Base-by-base conservation (phyloP, 2,329 filamentous ascomycete species). In the Aspergillus cejpii region DNA sequence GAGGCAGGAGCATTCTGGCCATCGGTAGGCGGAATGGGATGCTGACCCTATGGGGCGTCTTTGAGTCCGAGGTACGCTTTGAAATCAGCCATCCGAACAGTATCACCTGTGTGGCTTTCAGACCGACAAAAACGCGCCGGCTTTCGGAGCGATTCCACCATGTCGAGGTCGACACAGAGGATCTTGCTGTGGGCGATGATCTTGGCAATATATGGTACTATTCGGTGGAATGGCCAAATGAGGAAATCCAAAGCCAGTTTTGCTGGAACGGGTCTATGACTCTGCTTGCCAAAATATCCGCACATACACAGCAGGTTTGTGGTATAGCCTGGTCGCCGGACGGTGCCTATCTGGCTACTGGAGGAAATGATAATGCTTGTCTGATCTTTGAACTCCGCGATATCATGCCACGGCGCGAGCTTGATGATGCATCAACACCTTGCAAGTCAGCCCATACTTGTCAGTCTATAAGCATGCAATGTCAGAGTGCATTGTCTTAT, bases 361-460 rank as follows among this genome's bases (percentile, higher is more conserved):
- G 92, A 5, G 88, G 87, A 19, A 97, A 98, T 61, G 92, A 98
- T 70, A 96, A 97, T 59, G 67, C 81, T 2, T 94, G 91, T 60
- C 85, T 83, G 55, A 74, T 97, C 1, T 95, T 94, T 63, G 80
- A 90, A 42, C 77, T 79, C 2, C 74, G 77, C 38, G 75, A 79
- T 31, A 70, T 91, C 14, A 49, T 65, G 27, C 53, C 59, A 10
- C 34, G 48, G 2, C 49, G 39, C n/a, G 46, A 49, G 27, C 43
- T 48, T 27, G 44, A 45, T 15, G 42, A 40, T 43, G 37, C 41
- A n/a, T 47, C 45, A 12, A 49, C 27, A 39, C 21, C 37, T 17
- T 48, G 23, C 37, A 45, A 23, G 15, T 47, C 48, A 37, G 44
- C 36, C 37, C 43, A 46, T 14, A 43, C 42, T 14, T 45, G 43